Evolutionary conservation across 106 monocot species (phyloP).

Genomic region (Hemerocallis citrina): DNA sequence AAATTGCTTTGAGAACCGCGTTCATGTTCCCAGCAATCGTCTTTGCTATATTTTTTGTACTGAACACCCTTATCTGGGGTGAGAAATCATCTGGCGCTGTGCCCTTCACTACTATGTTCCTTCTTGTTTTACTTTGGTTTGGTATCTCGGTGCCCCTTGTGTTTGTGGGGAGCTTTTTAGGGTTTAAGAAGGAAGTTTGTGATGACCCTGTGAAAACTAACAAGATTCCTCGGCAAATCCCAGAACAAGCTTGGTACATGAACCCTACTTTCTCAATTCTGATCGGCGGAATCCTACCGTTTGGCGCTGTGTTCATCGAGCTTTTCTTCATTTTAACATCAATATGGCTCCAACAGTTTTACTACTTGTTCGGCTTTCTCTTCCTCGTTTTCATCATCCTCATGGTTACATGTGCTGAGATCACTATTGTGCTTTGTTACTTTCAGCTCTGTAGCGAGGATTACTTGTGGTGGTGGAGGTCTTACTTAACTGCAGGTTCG

Average conservation of each 20-base stretch:
- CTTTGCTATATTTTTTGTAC: constrained; percentile 65
- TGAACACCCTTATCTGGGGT: constrained; percentile 92
- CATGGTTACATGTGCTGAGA: constrained; percentile 85
- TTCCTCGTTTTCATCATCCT: constrained; percentile 89
- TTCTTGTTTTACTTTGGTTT: constrained; percentile 88
- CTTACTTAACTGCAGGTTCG: constrained; percentile 86
- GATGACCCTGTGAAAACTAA: constrained; percentile 95
- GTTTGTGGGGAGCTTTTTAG: constrained; percentile 72
- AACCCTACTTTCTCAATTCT: constrained; percentile 80
- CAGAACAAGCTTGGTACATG: constrained; percentile 98
- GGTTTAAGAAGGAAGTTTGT: constrained; percentile 71
- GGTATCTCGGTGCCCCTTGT: constrained; percentile 92
- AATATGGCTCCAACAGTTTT: constrained; percentile 97
- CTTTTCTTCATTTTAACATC: constrained; percentile 96
- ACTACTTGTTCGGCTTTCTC: constrained; percentile 97
- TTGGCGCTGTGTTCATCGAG: constrained; percentile 96
- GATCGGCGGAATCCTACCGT: constrained; percentile 92
- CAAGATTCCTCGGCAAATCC: constrained; percentile 94
- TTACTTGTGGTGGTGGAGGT: constrained; percentile 97
- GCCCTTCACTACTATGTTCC: constrained; percentile 96
- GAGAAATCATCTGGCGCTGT: constrained; percentile 96
- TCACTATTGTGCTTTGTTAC: constrained; percentile 96
- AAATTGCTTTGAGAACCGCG: constrained; percentile 60
- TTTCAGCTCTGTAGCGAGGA: constrained; percentile 99
- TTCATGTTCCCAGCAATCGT: constrained; percentile 67